Conservation (phyloP, 331 rosid species). For the Stylosanthes scabra region DNA sequence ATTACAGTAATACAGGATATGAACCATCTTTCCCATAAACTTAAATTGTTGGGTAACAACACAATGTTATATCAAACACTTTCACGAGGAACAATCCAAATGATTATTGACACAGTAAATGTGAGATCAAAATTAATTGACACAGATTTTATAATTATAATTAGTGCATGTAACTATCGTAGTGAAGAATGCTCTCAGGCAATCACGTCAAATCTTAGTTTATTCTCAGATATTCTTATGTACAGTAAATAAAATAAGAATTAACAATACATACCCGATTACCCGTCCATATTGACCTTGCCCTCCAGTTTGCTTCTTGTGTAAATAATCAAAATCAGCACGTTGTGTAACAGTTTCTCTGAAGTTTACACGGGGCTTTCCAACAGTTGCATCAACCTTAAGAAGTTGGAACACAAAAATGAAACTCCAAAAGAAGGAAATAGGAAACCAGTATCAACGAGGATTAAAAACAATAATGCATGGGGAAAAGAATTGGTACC, state of each 20-base stretch:
- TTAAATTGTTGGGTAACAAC: too few species aligned
- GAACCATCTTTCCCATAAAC: too few species aligned
- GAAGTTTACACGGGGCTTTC: slow-evolving; percentile 98
- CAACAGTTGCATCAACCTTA: slow-evolving; percentile 95
- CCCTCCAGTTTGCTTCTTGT: slow-evolving; percentile 95
- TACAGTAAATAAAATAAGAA: slow-evolving; percentile 20
- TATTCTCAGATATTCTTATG: not conserved
- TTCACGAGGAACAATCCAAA: not conserved
- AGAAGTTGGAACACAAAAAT: slow-evolving; percentile 32
- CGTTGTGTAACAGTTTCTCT: slow-evolving; percentile 97
- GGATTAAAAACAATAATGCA: not conserved
- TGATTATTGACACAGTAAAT: not conserved
- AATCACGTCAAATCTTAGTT: not conserved
- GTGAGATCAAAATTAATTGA: not conserved
- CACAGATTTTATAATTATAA: not conserved
- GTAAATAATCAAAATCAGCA: slow-evolving; percentile 93
- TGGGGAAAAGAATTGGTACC: slow-evolving; percentile 47
- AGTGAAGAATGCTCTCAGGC: not conserved
- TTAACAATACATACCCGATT: slow-evolving; percentile 67
- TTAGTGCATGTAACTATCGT: not conserved
- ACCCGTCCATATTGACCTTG: slow-evolving; percentile 99
- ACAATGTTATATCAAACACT: too few species aligned
- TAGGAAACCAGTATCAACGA: slow-evolving; percentile 16
- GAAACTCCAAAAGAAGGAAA: slow-evolving; percentile 31
- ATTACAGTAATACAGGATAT: too few species aligned